Evolutionary conservation across 768 basidiomycete genomes (phyloP), one percentile per base, ranked within the genome.

Genomic region (Inosperma sp.): DNA sequence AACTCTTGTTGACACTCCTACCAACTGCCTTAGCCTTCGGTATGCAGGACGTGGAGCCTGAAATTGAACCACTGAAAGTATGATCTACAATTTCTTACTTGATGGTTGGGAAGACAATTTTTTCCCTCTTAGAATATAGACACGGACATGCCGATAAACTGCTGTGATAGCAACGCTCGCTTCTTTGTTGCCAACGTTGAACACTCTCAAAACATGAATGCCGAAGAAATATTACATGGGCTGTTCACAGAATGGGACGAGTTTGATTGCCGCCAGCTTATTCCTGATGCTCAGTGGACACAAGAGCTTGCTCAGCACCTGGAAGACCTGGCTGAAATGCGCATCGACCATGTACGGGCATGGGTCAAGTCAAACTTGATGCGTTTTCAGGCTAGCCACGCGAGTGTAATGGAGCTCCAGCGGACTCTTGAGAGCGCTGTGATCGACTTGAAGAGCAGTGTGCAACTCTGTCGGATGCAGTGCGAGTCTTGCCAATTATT

Each of bases 331-430:
- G 73, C 69, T 12, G 65, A 77, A 21, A 33, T 65, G 48, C 73
- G 83, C 10, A 62, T 80, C 14, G 58, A 65, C 3, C 75, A 77
- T 48, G 79, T 84, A 21, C 61, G 62, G 1, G 65, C 68, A 50
- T 84, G 82, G 83, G 62, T 84, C 10, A 60, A 65, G 3, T 61
- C 68, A 5, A 84, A 84, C 56, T 76, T 4, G 48, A 67, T 1
- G 68, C 79, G 0, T 83, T 84, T 63, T 35, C 65, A 62, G 21
- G 60, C 54, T 30, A 67, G 31, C 19, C 51, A 78, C 42, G 68
- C 80, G 2, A 65, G 71, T 34, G 69, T 83, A 8, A 73, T 73
- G 21, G 66, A 68, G 1, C 55, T 84, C 13, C 68, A 68, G 9
- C 68, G 80, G 45, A 56, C 64, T 2, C 73, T 80, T 43, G 73